Evolutionary conservation across 2,329 filamentous ascomycete species (phyloP), one percentile per base, ranked within the genome.

Genomic region (Sporothrix protearum): DNA sequence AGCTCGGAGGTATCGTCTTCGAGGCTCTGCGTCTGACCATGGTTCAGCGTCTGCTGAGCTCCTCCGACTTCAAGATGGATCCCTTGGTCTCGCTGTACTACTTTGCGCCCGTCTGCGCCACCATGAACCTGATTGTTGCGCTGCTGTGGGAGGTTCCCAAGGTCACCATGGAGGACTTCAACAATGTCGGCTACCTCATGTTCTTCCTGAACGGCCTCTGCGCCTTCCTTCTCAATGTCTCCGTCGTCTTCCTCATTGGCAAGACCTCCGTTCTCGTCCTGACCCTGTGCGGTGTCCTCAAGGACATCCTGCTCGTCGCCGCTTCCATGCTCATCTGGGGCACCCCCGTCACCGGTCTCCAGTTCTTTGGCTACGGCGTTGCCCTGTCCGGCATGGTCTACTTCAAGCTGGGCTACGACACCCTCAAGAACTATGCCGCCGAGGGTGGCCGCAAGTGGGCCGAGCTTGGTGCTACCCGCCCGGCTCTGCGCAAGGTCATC

Each of bases 61-160:
- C 90, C 55, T 86, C 90, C 68, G 92, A 95, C 82, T 95, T 91
- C 87, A 95, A 95, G 88, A 96, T 96, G 93, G 92, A 96, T 80
- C 92, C 92, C 22, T 85, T 96, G 28, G 92, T 96, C 71, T 96
- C 92, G 39, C 88, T 96, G 14, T 96, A 96, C 87, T 96, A 96
- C 85, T 96, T 94, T 77, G 93, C 93, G 1, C 92, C 92, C 19
- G 89, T 93, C 71, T 96, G 92, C 81, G 92, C 92, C 64, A 82
- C 88, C 79, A 94, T 96, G 89, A 96, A 96, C 84, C 88, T 90
- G 76, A 79, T 88, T 14, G 87, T 94, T 64, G 91, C 91, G 71
- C 83, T 95, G 42, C 82, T 92, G 78, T 89, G 90, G 83, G 92
- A 96, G 81, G 80, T 94, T 2, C 91, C 91, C 76, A 85, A 83